Conservation (phyloP, 2,329 filamentous ascomycete species). For the Phoma sp. region DNA sequence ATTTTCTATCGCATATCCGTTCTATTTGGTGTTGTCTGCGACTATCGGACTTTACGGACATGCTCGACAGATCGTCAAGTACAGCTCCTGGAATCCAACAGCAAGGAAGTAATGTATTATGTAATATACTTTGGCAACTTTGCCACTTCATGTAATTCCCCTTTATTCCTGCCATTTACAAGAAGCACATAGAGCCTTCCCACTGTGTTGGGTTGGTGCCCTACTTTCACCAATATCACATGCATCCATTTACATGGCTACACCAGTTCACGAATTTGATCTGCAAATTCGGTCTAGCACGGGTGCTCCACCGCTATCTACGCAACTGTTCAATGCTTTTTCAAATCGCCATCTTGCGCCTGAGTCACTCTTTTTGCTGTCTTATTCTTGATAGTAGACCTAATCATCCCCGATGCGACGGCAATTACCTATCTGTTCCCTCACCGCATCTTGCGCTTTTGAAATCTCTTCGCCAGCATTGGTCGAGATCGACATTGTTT, state of each 20-base stretch:
- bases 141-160: slow-evolving; percentile 1
- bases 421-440: neutral
- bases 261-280: neutral
- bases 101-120: slow-evolving; percentile 38
- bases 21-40: slow-evolving; percentile 55
- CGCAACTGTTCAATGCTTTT: too few species aligned
- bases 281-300: neutral
- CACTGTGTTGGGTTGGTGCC: neutral
- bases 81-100: slow-evolving; percentile 59
- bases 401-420: neutral
- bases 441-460: too few species aligned
- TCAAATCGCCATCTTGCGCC: neutral
- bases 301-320: too few species aligned
- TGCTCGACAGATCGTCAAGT: slow-evolving; percentile 55
- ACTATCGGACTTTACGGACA: slow-evolving; percentile 58
- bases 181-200: neutral
- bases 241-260: neutral
- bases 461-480: neutral
- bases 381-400: neutral
- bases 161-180: neutral
- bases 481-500: neutral
- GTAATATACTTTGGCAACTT: neutral
- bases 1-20: slow-evolving; percentile 54
- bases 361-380: neutral
- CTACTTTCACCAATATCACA: neutral